A percentile compares a stretch with the other conserved stretches of the same genome.
Evolutionary conservation across 208 protist species (phyloP).

Genomic region (Acanthamoeba triangularis): DNA sequence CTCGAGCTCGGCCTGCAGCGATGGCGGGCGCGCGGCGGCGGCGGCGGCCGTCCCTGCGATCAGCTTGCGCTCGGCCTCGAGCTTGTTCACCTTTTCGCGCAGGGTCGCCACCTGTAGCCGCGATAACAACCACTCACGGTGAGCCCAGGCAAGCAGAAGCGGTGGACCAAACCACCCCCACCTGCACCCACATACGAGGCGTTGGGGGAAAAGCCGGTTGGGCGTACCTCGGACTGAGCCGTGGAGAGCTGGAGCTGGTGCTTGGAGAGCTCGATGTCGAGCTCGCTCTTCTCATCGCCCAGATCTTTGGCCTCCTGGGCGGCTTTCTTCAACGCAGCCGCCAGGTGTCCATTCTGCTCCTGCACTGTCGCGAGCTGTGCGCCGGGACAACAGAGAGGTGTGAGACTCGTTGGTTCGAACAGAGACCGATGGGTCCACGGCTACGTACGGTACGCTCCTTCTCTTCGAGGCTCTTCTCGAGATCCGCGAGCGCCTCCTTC

Average conservation of each 20-base stretch:
- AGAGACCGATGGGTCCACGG: too few species aligned
- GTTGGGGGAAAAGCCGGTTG: too few species aligned
- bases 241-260: conserved; percentile 24
- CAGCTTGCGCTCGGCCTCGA: conserved; percentile 28
- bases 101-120: neutral
- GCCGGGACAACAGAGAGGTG: neutral
- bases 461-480: neutral
- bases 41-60: neutral
- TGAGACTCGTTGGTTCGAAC: neutral
- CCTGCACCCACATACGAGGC: neutral
- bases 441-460: neutral
- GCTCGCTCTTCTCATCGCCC: conserved; percentile 13
- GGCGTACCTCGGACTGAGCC: neutral
- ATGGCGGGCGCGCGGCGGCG: neutral
- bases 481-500: neutral
- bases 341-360: neutral
- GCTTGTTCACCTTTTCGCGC: neutral
- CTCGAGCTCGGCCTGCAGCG: conserved; percentile 36
- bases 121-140: neutral
- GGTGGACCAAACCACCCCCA: neutral
- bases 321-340: neutral
- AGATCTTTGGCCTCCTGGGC: neutral
- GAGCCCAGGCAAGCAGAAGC: neutral
- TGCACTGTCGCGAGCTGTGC: neutral
- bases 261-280: conserved; percentile 7